Base-by-base conservation (phyloP, 2,329 filamentous ascomycete genomes). In the Phialocephala subalpina region DNA sequence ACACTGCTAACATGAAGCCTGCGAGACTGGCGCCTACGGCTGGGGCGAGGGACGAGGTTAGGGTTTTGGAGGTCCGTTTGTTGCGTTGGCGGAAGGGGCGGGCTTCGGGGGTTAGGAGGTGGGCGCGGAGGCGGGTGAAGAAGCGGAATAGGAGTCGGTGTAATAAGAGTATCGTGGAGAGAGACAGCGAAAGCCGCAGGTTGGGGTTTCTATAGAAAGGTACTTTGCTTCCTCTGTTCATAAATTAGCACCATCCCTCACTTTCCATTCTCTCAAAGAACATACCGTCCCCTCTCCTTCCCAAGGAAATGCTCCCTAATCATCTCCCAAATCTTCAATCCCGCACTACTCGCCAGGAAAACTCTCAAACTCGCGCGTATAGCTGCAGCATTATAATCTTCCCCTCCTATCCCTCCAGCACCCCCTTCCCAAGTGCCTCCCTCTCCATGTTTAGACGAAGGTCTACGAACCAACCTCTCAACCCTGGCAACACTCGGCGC, bases 111-210 rank as follows among this genome's bases (percentile, higher is more conserved):
- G 91, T 90, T 49, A 97, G 87, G 3, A 99, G 84, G 69, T 93
- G 93, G 1, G 86, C 84, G 57, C 95, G 90, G 52, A 98, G 82
- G 33, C 93, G 88, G 29, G 87, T 87, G 73, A 98, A 92, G 83
- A 98, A 97, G 66, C 95, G 92, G 80, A 95, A 93, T 29, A 98
- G 88, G 0, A 97, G 84, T 35, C 96, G 89, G 78, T 99, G 96
- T 67, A 97, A 87, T 52, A 98, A 87, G 22, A 98, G 85, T 69
- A 97, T 93, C 2, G 92, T 86, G 18, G 94, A 94, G 16, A 97
- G 84, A 0, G 93, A 96, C 9, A 94, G 82, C 0, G 94, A 95
- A 11, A 97, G 84, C 63, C 94, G 87, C 59, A 96, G 82, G 27
- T 92, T 91, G 0, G 90, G 84, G 0, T 90, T 93, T 68, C 85